phyloP scores from a whole-genome alignment of 2,329 filamentous ascomycete species.

The Penicillium sp. region DNA sequence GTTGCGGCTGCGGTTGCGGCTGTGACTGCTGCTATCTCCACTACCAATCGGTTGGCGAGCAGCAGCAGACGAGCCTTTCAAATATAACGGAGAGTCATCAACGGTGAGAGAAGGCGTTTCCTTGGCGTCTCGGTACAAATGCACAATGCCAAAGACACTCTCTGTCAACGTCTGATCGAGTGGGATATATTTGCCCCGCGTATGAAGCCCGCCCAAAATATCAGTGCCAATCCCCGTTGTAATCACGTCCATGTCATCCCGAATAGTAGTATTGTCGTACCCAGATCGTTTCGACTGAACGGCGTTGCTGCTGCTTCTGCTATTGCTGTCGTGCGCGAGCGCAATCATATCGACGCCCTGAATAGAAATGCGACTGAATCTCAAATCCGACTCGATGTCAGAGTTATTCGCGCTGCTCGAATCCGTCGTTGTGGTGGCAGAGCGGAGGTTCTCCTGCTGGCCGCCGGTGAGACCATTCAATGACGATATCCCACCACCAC shows the following conservation, averaged over 20 bases:
- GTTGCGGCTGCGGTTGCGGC: conserved; percentile 12
- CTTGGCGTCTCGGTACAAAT: conserved; percentile 82
- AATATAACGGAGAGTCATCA: conserved; percentile 44
- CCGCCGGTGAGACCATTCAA: background rate
- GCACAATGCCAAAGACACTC: conserved; percentile 86
- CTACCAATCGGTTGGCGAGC: conserved; percentile 19
- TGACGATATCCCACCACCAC: background rate
- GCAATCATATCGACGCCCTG: conserved; percentile 73
- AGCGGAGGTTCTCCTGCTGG: background rate
- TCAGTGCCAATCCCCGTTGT: conserved; percentile 49
- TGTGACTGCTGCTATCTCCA: conserved; percentile 1
- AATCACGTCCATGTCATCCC: conserved; percentile 43
- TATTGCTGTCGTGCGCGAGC: conserved; percentile 19
- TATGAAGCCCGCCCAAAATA: conserved; percentile 63
- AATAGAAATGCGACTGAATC: conserved; percentile 73
- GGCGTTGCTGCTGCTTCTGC: conserved; percentile 16
- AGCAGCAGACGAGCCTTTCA: conserved; percentile 36
- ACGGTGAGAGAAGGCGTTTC: conserved; percentile 60
- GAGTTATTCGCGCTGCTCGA: background rate
- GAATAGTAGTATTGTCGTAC: conserved; percentile 18
- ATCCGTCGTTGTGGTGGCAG: background rate
- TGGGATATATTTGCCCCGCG: conserved; percentile 74
- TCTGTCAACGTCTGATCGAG: conserved; percentile 69
- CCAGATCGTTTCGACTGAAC: conserved; percentile 18
- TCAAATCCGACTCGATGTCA: conserved; percentile 59